phyloP scores from a whole-genome alignment of 352 stramenopile species.

The Phytophthora tentaculata region DNA sequence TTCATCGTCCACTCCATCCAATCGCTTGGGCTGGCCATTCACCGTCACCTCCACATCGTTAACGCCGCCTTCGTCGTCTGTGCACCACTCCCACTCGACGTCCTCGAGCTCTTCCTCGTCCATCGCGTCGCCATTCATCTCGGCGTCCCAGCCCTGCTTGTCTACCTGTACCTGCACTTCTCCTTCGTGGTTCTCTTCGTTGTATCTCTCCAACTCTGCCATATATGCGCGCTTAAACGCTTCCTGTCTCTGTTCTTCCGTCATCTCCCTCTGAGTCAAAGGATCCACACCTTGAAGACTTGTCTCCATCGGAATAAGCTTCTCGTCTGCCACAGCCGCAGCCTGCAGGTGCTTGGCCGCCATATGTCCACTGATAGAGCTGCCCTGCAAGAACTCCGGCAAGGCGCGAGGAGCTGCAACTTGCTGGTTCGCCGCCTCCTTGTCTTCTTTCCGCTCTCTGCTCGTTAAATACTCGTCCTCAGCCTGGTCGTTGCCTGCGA shows the following conservation, averaged over 20 bases:
- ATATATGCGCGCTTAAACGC: conserved; percentile 86
- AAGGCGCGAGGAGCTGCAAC: conserved; percentile 67
- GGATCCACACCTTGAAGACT: conserved; percentile 61
- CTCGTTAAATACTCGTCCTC: conserved; percentile 87
- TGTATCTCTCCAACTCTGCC: conserved; percentile 85
- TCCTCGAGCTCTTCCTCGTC: conserved; percentile 84
- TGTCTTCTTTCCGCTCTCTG: conserved; percentile 75
- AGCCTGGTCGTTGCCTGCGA: conserved; percentile 71
- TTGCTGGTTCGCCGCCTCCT: conserved; percentile 58
- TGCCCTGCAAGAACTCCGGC: conserved; percentile 83
- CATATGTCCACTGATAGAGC: conserved; percentile 89
- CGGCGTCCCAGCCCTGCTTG: conserved; percentile 83
- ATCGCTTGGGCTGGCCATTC: conserved; percentile 64
- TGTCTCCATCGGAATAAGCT: conserved; percentile 38
- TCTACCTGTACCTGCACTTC: conserved; percentile 85
- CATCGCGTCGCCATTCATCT: conserved; percentile 77
- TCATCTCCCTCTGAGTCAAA: conserved; percentile 74
- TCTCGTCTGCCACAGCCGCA: conserved; percentile 40
- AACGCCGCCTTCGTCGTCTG: conserved; percentile 55
- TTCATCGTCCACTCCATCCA: conserved; percentile 77
- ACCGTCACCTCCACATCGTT: conserved; percentile 70
- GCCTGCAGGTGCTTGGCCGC: conserved; percentile 80
- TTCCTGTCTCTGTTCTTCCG: conserved; percentile 82
- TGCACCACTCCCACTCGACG: conserved; percentile 87
- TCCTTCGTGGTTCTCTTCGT: conserved; percentile 79